phyloP scores from a whole-genome alignment of 1,139 yeast species.

The Geotrichum siamense region DNA sequence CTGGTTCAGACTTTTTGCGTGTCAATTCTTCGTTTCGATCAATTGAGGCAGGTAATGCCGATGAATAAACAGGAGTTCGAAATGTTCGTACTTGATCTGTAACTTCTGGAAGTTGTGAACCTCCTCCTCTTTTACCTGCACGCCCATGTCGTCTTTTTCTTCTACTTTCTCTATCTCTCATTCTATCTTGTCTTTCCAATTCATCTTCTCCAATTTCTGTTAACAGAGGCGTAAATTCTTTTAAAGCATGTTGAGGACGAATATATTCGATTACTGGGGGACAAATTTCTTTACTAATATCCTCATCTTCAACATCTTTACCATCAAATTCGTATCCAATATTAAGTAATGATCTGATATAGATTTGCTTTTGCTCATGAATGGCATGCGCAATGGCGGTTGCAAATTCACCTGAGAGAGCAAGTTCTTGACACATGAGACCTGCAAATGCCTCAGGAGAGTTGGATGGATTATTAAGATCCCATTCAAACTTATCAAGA shows the following conservation, averaged over 20 bases:
- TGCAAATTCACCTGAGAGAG: conserved; percentile 77
- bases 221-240: conserved; percentile 66
- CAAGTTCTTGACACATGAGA: conserved; percentile 66
- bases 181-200: conserved; percentile 77
- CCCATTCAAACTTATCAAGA: conserved; percentile 97
- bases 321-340: conserved; percentile 88
- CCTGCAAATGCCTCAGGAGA: conserved; percentile 88
- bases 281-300: conserved; percentile 56
- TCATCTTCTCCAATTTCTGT: conserved; percentile 68
- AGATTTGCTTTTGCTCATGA: conserved; percentile 83
- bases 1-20: conserved; percentile 21
- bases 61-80: conserved; percentile 78
- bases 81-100: conserved; percentile 78
- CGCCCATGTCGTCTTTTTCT: conserved; percentile 83
- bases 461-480: conserved; percentile 67
- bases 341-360: conserved; percentile 64
- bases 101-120: conserved; percentile 55
- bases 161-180: conserved; percentile 83
- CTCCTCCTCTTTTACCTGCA: conserved; percentile 60
- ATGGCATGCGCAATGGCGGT: conserved; percentile 88
- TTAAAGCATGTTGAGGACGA: conserved; percentile 48
- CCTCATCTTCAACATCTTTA: conserved; percentile 73
- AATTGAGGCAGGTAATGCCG: conserved; percentile 78
- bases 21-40: conserved; percentile 39
- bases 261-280: conserved; percentile 45